A percentile compares a stretch with the other conserved stretches of the same genome.
Evolutionary conservation across 2,329 filamentous ascomycete species (phyloP).

Genomic region (Phialophora expanda): DNA sequence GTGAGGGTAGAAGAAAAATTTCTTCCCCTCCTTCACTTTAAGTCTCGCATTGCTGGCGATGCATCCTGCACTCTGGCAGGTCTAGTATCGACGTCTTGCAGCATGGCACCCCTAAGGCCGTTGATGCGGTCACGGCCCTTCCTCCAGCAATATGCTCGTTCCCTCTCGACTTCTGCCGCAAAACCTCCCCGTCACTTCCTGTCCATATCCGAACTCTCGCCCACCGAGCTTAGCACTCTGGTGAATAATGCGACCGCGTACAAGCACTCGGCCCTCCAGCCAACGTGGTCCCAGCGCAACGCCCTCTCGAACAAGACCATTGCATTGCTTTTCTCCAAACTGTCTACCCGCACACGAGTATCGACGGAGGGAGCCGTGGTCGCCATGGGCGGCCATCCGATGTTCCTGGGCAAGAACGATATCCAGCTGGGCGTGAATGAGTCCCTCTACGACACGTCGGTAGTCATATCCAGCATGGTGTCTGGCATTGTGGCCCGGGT

Average conservation of each 20-base stretch:
- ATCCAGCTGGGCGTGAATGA: conserved; percentile 96
- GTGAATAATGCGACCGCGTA: conserved; percentile 79
- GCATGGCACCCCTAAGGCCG: conserved; percentile 28
- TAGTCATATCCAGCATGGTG: conserved; percentile 93
- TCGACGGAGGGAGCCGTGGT: conserved; percentile 90
- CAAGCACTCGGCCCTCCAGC: conserved; percentile 78
- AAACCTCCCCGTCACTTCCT: conserved; percentile 80
- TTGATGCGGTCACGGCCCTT: conserved; percentile 16
- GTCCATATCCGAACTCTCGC: conserved; percentile 84
- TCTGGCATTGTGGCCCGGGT: conserved; percentile 82
- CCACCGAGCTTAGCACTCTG: conserved; percentile 77
- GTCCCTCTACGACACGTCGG: conserved; percentile 87
- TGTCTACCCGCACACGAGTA: conserved; percentile 88
- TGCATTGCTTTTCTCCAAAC: conserved; percentile 96
- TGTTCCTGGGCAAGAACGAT: conserved; percentile 95
- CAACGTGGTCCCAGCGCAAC: conserved; percentile 60
- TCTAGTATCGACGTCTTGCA: conserved; percentile 1
- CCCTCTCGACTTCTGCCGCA: conserved; percentile 48
- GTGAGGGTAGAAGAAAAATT: conserved; percentile 5
- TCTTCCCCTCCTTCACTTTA: neutral
- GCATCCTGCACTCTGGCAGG: conserved; percentile 4
- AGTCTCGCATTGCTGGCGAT: conserved; percentile 16
- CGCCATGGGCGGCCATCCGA: conserved; percentile 87
- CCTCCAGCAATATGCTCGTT: conserved; percentile 21
- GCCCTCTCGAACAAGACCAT: conserved; percentile 77